Percentiles rank a stretch among this genome's conserved stretches.
Conservation (phyloP, 768 basidiomycete genomes). For the Lactarius tabidus region DNA sequence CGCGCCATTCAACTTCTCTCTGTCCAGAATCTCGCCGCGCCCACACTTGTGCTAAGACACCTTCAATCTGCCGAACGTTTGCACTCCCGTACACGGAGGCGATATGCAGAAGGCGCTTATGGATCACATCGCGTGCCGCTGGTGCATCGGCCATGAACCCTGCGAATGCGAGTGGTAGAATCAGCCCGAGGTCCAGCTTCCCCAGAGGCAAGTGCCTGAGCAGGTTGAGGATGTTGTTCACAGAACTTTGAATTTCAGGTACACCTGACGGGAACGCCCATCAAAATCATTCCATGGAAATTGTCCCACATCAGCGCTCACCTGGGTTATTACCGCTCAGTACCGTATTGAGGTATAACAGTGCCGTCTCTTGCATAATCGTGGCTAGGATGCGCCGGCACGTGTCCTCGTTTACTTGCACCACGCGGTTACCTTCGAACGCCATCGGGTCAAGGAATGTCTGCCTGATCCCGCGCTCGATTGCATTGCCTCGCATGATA, state of each 20-base stretch:
- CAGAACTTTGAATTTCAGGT: constrained; percentile 23
- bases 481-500: constrained; percentile 63
- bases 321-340: constrained; percentile 26
- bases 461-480: constrained; percentile 62
- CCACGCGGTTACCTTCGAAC: constrained; percentile 35
- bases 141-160: constrained; percentile 21
- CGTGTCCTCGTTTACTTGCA: constrained; percentile 14
- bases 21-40: constrained; percentile 20
- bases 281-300: constrained; percentile 2
- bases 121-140: constrained; percentile 17
- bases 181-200: constrained; percentile 22
- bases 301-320: constrained; percentile 6
- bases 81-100: constrained; percentile 13
- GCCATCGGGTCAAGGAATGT: constrained; percentile 36
- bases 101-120: constrained; percentile 21
- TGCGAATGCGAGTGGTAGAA: constrained; percentile 22
- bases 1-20: constrained; percentile 23
- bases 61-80: constrained; percentile 22
- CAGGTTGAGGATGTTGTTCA: constrained; percentile 22
- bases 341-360: constrained; percentile 25
- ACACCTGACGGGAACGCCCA: constrained; percentile 22
- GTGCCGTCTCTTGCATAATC: constrained; percentile 23
- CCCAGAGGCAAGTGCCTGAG: constrained; percentile 21
- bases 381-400: constrained; percentile 25
- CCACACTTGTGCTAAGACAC: constrained; percentile 24